phyloP scores from a whole-genome alignment of 1,139 yeast genomes.

The Nakaseomyces nivariensis region DNA sequence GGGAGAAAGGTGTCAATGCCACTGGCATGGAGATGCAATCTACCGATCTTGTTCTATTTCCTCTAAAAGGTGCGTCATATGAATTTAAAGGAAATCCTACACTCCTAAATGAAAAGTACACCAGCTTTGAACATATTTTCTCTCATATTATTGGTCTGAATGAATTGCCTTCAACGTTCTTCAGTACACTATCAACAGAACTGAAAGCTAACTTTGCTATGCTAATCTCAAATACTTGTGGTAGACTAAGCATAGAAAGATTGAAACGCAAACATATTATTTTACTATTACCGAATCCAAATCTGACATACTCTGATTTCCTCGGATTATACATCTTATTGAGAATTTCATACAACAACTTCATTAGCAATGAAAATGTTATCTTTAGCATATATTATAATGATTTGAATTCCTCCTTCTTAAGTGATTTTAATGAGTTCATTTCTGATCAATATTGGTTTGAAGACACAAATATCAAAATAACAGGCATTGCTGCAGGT shows the following conservation, averaged over 20 bases:
- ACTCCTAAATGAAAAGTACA: conserved; percentile 14
- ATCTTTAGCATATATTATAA: conserved; percentile 17
- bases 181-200: conserved; percentile 13
- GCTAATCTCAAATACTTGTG: conserved; percentile 21
- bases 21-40: conserved; percentile 10
- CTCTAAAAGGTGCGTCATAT: conserved; percentile 22
- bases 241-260: conserved; percentile 16
- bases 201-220: conserved; percentile 17
- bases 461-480: conserved; percentile 9
- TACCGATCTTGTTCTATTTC: conserved; percentile 16
- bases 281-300: conserved; percentile 20
- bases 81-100: conserved; percentile 14
- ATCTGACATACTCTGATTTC: conserved; percentile 21
- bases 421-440: conserved; percentile 10
- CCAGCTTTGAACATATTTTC: conserved; percentile 18
- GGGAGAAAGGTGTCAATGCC: conserved; percentile 30
- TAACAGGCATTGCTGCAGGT: conserved; percentile 7
- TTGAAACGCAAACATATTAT: conserved; percentile 15
- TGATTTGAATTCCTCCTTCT: conserved; percentile 13
- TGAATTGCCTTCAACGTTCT: conserved; percentile 22
- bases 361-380: conserved; percentile 9
- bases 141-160: conserved; percentile 24
- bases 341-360: conserved; percentile 14
- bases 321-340: conserved; percentile 20
- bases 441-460: conserved; percentile 18